Evolutionary conservation across 202 grass and related monocot species (phyloP).

Genomic region (Eragrostis tef): DNA sequence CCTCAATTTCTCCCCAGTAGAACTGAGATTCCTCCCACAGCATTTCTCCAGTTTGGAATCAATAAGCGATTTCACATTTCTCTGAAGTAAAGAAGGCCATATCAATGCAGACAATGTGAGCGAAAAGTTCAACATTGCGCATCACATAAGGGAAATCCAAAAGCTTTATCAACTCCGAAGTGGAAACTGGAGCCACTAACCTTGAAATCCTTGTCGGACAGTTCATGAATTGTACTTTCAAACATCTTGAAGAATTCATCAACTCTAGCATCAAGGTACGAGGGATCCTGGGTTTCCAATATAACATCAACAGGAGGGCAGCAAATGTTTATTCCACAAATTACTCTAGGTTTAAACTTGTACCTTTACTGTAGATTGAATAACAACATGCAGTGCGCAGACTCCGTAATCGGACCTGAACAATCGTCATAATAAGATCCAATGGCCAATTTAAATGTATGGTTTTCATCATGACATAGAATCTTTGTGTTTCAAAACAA

Average conservation of each 20-base stretch:
- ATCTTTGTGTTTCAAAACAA: not conserved
- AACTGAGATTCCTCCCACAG: conserved; percentile 80
- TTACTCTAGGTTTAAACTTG: conserved; percentile 24
- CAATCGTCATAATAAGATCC: conserved; percentile 32
- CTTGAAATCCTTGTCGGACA: conserved; percentile 86
- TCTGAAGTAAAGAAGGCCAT: conserved; percentile 48
- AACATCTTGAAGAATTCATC: conserved; percentile 85
- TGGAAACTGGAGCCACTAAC: conserved; percentile 42
- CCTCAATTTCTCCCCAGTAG: conserved; percentile 74
- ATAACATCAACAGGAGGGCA: conserved; percentile 46
- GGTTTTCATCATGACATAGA: not conserved
- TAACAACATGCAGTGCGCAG: conserved; percentile 65
- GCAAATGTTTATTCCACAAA: not conserved
- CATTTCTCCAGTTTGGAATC: conserved; percentile 92
- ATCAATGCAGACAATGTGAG: conserved; percentile 12
- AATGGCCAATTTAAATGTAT: conserved; percentile 4
- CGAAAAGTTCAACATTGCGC: conserved; percentile 12
- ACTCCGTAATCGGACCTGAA: conserved; percentile 70
- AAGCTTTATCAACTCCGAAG: conserved; percentile 30
- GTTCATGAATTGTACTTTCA: conserved; percentile 75
- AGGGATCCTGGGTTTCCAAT: conserved; percentile 62
- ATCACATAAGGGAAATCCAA: not conserved
- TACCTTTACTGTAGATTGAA: conserved; percentile 90
- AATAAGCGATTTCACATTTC: conserved; percentile 77
- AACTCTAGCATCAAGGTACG: conserved; percentile 74